These are phyloP conservation scores for Solanum corneliomulleri DNA, from an alignment of 257 asterid species.

Conservation along the genomic window DNA sequence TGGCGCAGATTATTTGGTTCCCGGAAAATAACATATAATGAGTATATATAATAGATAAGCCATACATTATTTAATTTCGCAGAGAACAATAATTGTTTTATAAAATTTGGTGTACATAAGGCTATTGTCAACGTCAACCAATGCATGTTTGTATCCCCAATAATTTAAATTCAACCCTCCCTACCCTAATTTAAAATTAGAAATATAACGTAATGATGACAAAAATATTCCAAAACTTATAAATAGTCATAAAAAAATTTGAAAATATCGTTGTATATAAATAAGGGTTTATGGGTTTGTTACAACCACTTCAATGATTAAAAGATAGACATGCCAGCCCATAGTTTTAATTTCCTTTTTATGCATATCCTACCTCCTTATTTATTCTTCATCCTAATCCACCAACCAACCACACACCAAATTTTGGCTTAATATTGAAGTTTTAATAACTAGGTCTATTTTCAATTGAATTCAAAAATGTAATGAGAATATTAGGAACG, in stretches of 20 bases:
- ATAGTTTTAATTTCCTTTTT: not conserved
- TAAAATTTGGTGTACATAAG: not conserved
- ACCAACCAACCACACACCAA: not conserved
- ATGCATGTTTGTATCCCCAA: not conserved
- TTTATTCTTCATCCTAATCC: not conserved
- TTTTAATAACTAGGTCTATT: not conserved
- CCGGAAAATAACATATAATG: not conserved
- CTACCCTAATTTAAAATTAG: not conserved
- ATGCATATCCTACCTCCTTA: not conserved
- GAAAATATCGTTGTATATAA: not conserved
- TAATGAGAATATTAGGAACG: not conserved
- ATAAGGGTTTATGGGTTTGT: not conserved
- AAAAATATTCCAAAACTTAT: not conserved
- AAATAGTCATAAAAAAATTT: not conserved
- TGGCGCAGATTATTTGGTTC: not conserved
- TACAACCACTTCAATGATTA: conserved; percentile 8
- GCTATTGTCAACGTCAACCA: not conserved
- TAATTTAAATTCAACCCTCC: not conserved
- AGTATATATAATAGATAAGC: not conserved
- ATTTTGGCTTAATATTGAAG: not conserved
- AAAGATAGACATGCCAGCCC: not conserved
- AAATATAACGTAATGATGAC: not conserved
- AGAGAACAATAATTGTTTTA: not conserved
- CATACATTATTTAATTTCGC: not conserved
- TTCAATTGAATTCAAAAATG: not conserved